Base-by-base conservation (phyloP, 2,329 filamentous ascomycete genomes). In the Macrophomina pseudophaseolina region DNA sequence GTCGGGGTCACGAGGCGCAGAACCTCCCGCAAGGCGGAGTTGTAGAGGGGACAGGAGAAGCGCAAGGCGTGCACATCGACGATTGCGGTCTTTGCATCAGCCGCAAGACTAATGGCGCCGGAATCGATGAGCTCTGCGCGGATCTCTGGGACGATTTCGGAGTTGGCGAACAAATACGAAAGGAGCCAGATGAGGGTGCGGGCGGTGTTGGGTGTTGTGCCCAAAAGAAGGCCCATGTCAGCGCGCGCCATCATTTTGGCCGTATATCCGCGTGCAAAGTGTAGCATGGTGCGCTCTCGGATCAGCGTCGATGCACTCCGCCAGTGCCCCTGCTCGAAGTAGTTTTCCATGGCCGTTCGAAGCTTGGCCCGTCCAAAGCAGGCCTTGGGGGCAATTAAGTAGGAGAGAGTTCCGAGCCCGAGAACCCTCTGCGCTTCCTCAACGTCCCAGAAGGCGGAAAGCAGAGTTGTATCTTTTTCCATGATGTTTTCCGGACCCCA, bases 171-270 rank as follows among this genome's bases (percentile, higher is more conserved):
- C 7, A 85, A 70, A 46, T 83, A 77, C 67, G 75, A 79, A 0
- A 85, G 42, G 1, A 79, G 66, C 83, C 83, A 85, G 72, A 84
- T 85, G 0, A 73, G 70, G 0, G 80, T 76, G 0, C 80, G 80
- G 4, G 77, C 72, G 0, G 81, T 80, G 69, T 85, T 85, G 49
- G 76, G 74, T 1, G 82, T 71, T 28, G 80, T 68, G 0, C 73
- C 82, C 6, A 82, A 67, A 5, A 68, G 66, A 6, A 77, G 65
- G 3, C 40, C 68, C 5, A 77, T 40, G 64, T 78, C 76, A 1
- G 73, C 33, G 49, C 53, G 56, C 66, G 32, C 70, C 69, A 3
- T 69, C 73, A 18, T 70, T 62, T 18, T 74, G 67, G 1, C 16
- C 2, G 69, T 70, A 11, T 75, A 67, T 2, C 74, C 73, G 32